Evolutionary conservation across 441 rosid species (phyloP).

Genomic region (Brassica hybrid): DNA sequence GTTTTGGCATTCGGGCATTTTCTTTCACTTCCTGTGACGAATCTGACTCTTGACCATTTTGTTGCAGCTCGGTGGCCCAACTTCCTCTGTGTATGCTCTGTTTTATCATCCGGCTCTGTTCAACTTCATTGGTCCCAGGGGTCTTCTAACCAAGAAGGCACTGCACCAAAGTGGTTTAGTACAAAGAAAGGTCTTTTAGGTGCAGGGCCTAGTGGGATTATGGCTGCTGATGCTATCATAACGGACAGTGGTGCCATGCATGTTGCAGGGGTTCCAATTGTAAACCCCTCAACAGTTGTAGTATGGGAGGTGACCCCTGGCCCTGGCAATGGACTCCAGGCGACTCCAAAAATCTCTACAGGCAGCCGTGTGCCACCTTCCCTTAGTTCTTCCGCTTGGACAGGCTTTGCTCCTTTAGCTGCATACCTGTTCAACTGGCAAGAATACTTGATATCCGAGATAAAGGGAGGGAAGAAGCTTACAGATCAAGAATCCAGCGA

Average conservation of each 20-base stretch:
- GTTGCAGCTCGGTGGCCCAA: slow-evolving; percentile 99
- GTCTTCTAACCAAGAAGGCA: slow-evolving; percentile 84
- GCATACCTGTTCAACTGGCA: slow-evolving; percentile 98
- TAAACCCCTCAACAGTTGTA: slow-evolving; percentile 98
- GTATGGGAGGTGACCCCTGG: slow-evolving; percentile 99
- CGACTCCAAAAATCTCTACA: slow-evolving; percentile 66
- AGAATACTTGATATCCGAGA: slow-evolving; percentile 85
- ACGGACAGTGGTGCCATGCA: slow-evolving; percentile 99
- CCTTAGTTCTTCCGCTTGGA: slow-evolving; percentile 88
- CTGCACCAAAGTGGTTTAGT: slow-evolving; percentile 85
- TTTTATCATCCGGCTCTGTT: slow-evolving; percentile 97
- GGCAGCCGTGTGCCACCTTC: slow-evolving; percentile 86
- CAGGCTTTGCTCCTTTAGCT: slow-evolving; percentile 98
- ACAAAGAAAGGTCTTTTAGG: slow-evolving; percentile 98
- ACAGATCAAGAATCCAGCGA: slow-evolving; percentile 74
- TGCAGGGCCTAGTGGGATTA: slow-evolving; percentile 99
- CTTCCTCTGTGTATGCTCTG: slow-evolving; percentile 97
- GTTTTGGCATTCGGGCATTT: slow-evolving; percentile 10
- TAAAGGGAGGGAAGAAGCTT: slow-evolving; percentile 74
- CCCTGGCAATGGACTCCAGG: slow-evolving; percentile 91
- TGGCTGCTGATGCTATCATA: slow-evolving; percentile 99
- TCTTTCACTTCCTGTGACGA: background rate
- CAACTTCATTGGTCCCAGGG: slow-evolving; percentile 99
- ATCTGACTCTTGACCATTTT: slow-evolving; percentile 32
- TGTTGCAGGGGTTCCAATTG: slow-evolving; percentile 99